A percentile compares a stretch with the other conserved stretches of the same genome.
These are phyloP conservation scores for Mycena galopus DNA, from an alignment of 768 basidiomycete genomes.

Conservation along the genomic window DNA sequence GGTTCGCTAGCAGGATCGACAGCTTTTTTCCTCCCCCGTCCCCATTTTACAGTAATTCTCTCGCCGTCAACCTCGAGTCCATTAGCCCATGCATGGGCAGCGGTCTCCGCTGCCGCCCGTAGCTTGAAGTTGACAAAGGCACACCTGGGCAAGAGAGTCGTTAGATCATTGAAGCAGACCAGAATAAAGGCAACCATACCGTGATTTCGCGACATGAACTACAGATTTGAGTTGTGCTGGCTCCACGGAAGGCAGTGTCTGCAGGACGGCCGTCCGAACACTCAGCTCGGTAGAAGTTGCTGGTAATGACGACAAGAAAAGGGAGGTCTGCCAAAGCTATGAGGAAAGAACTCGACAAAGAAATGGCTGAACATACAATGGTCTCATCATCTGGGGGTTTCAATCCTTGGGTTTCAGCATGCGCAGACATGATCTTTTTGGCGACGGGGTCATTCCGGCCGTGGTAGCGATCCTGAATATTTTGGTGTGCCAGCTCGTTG, in stretches of 20 bases:
- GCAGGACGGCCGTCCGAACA: slow-evolving; percentile 78
- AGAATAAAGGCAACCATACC: slow-evolving; percentile 53
- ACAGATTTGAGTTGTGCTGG: slow-evolving; percentile 83
- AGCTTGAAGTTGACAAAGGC: slow-evolving; percentile 96
- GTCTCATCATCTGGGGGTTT: slow-evolving; percentile 90
- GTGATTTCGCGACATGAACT: slow-evolving; percentile 87
- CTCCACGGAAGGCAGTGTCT: slow-evolving; percentile 73
- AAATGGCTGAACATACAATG: slow-evolving; percentile 70
- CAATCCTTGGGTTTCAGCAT: slow-evolving; percentile 86
- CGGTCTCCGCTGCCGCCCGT: slow-evolving; percentile 85
- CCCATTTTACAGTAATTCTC: slow-evolving; percentile 87
- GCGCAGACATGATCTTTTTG: slow-evolving; percentile 83
- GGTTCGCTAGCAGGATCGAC: slow-evolving; percentile 44
- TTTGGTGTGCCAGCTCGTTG: slow-evolving; percentile 90
- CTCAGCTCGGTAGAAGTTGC: slow-evolving; percentile 76
- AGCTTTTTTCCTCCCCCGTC: slow-evolving; percentile 70
- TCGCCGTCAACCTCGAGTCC: slow-evolving; percentile 90
- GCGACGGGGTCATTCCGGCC: slow-evolving; percentile 96
- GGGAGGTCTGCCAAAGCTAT: slow-evolving; percentile 70
- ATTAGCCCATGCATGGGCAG: slow-evolving; percentile 91
- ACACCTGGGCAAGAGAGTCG: slow-evolving; percentile 67
- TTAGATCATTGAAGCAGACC: background rate
- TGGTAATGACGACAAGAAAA: slow-evolving; percentile 88
- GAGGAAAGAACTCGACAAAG: background rate
- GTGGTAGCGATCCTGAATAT: slow-evolving; percentile 94